Conservation (phyloP, 768 basidiomycete genomes). For the Lyophyllum atratum region DNA sequence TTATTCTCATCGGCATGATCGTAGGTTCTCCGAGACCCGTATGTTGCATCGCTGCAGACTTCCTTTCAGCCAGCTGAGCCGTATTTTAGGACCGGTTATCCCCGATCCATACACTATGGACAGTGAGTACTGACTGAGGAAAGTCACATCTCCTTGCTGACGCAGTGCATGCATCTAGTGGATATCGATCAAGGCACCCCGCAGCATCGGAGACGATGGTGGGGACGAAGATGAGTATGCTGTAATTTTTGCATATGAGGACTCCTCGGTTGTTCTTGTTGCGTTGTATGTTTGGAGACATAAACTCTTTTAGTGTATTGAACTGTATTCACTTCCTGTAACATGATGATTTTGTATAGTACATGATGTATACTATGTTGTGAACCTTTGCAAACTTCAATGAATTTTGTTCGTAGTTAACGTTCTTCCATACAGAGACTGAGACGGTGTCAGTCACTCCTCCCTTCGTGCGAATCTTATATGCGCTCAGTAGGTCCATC, state of each 20-base stretch:
- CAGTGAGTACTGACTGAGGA: background rate
- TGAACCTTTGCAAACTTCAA: no score
- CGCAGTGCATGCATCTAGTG: background rate
- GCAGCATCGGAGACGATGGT: slow-evolving; percentile 1
- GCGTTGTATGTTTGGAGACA: background rate
- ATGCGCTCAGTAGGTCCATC: no score
- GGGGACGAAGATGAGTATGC: background rate
- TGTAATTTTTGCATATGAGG: background rate
- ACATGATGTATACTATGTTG: background rate
- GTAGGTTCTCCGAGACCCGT: slow-evolving; percentile 17
- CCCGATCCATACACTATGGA: slow-evolving; percentile 11
- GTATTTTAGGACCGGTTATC: slow-evolving; percentile 12
- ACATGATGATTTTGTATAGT: background rate
- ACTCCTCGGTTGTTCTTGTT: background rate
- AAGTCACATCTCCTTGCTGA: background rate
- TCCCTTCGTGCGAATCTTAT: no score
- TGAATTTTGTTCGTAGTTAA: no score
- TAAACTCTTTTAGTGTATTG: background rate
- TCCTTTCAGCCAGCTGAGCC: background rate
- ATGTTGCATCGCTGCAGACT: background rate
- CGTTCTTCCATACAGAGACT: no score
- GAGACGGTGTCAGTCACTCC: no score
- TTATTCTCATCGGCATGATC: slow-evolving; percentile 8
- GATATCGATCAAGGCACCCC: background rate
- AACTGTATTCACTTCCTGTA: background rate